These are phyloP conservation scores for Royoungia palumana DNA, from an alignment of 768 basidiomycete species.

Conservation along the genomic window DNA sequence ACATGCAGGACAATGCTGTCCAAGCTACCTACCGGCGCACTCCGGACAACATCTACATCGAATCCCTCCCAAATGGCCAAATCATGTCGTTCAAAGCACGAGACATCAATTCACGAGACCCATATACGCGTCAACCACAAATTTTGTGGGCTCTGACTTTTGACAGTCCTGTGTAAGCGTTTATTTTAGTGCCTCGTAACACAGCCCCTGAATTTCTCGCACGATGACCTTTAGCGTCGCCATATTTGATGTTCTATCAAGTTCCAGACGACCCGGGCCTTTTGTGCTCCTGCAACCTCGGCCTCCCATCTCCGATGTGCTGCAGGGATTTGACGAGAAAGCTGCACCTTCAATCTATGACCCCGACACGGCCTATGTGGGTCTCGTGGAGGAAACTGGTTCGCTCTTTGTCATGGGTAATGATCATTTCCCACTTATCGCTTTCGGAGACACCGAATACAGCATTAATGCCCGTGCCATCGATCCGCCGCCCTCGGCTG, in stretches of 20 bases:
- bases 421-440: slow-evolving; percentile 75
- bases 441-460: slow-evolving; percentile 53
- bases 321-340: slow-evolving; percentile 45
- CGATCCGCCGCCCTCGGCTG: slow-evolving; percentile 35
- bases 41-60: slow-evolving; percentile 77
- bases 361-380: slow-evolving; percentile 73
- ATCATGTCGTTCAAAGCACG: slow-evolving; percentile 68
- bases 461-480: slow-evolving; percentile 30
- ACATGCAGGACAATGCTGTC: slow-evolving; percentile 73
- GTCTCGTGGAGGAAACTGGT: slow-evolving; percentile 64
- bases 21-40: slow-evolving; percentile 75
- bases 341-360: slow-evolving; percentile 37
- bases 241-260: slow-evolving; percentile 70
- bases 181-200: neutral
- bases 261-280: slow-evolving; percentile 48
- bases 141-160: slow-evolving; percentile 62
- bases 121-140: slow-evolving; percentile 33
- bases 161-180: slow-evolving; percentile 62
- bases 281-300: slow-evolving; percentile 88
- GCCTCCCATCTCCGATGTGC: slow-evolving; percentile 67
- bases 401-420: slow-evolving; percentile 88
- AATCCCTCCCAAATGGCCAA: slow-evolving; percentile 75
- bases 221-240: slow-evolving; percentile 56
- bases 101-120: slow-evolving; percentile 21
- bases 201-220: slow-evolving; percentile 2